Percentiles rank a stretch among this genome's conserved stretches.
Conservation (phyloP, 495 filamentous ascomycete genomes). For the Aspergillus nidulans region DNA sequence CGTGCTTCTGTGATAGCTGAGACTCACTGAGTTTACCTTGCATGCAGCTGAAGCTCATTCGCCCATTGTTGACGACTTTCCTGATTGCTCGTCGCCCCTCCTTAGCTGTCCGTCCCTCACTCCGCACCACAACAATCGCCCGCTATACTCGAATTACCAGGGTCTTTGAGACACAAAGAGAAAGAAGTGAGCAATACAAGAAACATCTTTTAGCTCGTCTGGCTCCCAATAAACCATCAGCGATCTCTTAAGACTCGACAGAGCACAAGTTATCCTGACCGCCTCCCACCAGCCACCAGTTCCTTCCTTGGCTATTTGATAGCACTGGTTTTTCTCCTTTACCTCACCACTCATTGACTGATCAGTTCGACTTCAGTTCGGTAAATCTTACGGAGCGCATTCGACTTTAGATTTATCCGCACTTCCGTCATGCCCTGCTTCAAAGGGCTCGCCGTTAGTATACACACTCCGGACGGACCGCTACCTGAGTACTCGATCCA, state of each 20-base stretch:
- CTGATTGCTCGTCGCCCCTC: constrained; percentile 8
- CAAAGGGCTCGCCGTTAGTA: constrained; percentile 94
- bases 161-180: neutral
- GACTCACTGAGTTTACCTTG: neutral
- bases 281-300: constrained; percentile 16
- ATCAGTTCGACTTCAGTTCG: neutral
- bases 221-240: neutral
- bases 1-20: neutral
- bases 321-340: constrained; percentile 5
- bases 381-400: neutral
- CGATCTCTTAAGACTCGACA: neutral
- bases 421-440: constrained; percentile 80
- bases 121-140: constrained; percentile 11
- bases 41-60: constrained; percentile 4
- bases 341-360: neutral
- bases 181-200: neutral
- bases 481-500: constrained; percentile 91
- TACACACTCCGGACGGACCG: constrained; percentile 85
- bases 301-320: constrained; percentile 1
- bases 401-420: neutral
- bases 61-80: constrained; percentile 11
- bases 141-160: neutral
- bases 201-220: neutral
- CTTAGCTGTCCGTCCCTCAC: constrained; percentile 6
- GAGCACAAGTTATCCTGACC: constrained; percentile 8